A percentile compares a stretch with the other conserved stretches of the same genome.
These are phyloP conservation scores for Barnettozyma salicaria DNA, from an alignment of 805 yeast genomes.

Conservation along the genomic window DNA sequence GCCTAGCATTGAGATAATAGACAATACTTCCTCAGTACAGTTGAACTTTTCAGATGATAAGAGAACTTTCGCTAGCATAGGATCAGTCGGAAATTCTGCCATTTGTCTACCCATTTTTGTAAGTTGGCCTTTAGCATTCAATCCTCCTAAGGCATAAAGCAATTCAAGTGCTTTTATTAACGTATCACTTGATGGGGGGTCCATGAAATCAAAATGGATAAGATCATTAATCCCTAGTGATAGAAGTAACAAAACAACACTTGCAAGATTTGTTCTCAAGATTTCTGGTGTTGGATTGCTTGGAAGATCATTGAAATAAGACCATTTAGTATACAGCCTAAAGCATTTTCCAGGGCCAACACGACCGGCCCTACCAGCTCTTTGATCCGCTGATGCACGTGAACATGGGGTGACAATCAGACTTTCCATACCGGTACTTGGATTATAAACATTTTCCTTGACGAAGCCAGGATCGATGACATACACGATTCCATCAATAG, in stretches of 20 bases:
- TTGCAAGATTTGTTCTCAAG: conserved; percentile 71
- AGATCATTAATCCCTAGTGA: conserved; percentile 84
- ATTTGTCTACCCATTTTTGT: conserved; percentile 75
- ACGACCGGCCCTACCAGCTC: conserved; percentile 98
- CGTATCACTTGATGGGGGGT: conserved; percentile 73
- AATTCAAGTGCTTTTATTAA: conserved; percentile 72
- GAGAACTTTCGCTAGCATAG: conserved; percentile 76
- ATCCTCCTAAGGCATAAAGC: conserved; percentile 81
- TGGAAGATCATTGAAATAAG: conserved; percentile 71
- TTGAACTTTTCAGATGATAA: conserved; percentile 53
- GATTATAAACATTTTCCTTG: conserved; percentile 85
- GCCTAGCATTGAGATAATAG: conserved; percentile 78
- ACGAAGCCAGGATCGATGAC: conserved; percentile 95
- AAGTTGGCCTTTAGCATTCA: conserved; percentile 71
- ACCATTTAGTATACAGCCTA: conserved; percentile 78
- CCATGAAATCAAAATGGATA: conserved; percentile 82
- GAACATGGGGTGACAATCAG: conserved; percentile 85
- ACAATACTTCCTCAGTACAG: conserved; percentile 63
- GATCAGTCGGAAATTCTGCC: conserved; percentile 92
- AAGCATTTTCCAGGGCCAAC: conserved; percentile 96
- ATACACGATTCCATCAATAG: conserved; percentile 91
- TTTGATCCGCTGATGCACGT: conserved; percentile 90
- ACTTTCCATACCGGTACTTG: conserved; percentile 83
- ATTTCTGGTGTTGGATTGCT: conserved; percentile 87
- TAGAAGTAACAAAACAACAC: conserved; percentile 68